A percentile compares a stretch with the other conserved stretches of the same genome.
Evolutionary conservation across 345 rosid genomes (phyloP).

Genomic region (Xanthoceras sorbifolium): DNA sequence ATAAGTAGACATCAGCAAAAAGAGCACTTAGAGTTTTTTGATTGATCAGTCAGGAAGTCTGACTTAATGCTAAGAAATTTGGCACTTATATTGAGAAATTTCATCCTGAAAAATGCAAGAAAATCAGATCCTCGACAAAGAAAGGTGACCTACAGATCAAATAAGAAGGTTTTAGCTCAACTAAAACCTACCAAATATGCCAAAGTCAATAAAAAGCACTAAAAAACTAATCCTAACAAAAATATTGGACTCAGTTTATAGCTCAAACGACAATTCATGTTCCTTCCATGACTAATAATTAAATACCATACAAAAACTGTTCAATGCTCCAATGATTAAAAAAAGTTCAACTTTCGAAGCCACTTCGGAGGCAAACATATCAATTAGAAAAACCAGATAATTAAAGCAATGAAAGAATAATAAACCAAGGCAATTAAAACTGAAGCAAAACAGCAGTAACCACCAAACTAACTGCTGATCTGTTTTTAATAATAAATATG

Average conservation of each 20-base stretch:
- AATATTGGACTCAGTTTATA: not conserved
- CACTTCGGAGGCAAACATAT: not conserved
- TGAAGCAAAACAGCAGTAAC: not conserved
- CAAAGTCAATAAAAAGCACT: not conserved
- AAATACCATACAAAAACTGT: not conserved
- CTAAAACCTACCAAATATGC: not conserved
- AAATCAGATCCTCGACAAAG: slow-evolving; percentile 80
- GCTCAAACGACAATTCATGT: not conserved
- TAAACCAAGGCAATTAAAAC: not conserved
- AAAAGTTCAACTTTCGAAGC: not conserved
- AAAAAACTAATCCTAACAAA: slow-evolving; percentile 1
- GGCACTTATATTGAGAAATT: no score
- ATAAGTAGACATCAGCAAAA: no score
- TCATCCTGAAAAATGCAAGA: no score
- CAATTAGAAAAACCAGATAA: not conserved
- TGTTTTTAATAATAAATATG: not conserved
- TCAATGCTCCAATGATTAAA: not conserved
- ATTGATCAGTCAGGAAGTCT: no score
- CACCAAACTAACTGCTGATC: not conserved
- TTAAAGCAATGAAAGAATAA: not conserved
- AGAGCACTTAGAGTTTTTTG: no score
- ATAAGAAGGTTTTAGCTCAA: slow-evolving; percentile 1
- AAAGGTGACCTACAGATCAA: slow-evolving; percentile 71
- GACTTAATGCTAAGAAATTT: no score
- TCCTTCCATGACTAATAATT: not conserved